Evolutionary conservation across 1,284 basidiomycete genomes (phyloP).

Genomic region (Sphaerobolus stellatus): DNA sequence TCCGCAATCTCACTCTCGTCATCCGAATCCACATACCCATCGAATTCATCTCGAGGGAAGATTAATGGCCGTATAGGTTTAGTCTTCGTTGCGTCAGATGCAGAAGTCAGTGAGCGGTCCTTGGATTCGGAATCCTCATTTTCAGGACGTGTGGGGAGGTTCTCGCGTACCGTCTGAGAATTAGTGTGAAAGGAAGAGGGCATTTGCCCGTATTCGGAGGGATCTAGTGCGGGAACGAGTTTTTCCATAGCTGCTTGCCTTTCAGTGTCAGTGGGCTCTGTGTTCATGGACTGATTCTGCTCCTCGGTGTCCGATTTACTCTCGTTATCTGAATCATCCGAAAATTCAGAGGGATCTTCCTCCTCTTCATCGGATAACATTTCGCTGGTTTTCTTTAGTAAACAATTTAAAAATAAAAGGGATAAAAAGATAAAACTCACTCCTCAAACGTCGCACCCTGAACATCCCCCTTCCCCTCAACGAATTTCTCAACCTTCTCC

Average conservation of each 20-base stretch:
- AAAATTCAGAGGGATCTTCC: conserved; percentile 34
- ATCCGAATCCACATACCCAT: conserved; percentile 78
- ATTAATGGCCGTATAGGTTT: conserved; percentile 69
- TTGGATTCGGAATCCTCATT: conserved; percentile 33
- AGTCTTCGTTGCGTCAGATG: conserved; percentile 2
- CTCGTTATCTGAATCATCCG: conserved; percentile 43
- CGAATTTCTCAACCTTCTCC: conserved; percentile 80
- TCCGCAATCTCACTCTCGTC: conserved; percentile 68
- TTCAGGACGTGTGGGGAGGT: conserved; percentile 46
- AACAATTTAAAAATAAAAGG: conserved; percentile 12
- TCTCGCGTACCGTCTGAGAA: conserved; percentile 64
- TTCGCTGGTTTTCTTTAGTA: conserved; percentile 44
- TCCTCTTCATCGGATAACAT: conserved; percentile 48
- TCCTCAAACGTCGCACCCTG: conserved; percentile 87
- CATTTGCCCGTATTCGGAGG: conserved; percentile 79
- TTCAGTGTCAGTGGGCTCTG: conserved; percentile 31
- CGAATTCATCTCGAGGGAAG: conserved; percentile 75
- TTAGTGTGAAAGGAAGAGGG: conserved; percentile 64
- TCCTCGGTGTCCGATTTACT: conserved; percentile 28
- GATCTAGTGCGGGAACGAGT: conserved; percentile 66
- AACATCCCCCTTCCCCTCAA: conserved; percentile 83
- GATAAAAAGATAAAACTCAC: conserved; percentile 47
- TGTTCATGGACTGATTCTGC: conserved; percentile 22
- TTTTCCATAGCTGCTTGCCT: conserved; percentile 65
- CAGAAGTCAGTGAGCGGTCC: conserved; percentile 8